These are phyloP conservation scores for Hemileccinum rubropunctum DNA, from an alignment of 768 basidiomycete genomes.

Conservation along the genomic window DNA sequence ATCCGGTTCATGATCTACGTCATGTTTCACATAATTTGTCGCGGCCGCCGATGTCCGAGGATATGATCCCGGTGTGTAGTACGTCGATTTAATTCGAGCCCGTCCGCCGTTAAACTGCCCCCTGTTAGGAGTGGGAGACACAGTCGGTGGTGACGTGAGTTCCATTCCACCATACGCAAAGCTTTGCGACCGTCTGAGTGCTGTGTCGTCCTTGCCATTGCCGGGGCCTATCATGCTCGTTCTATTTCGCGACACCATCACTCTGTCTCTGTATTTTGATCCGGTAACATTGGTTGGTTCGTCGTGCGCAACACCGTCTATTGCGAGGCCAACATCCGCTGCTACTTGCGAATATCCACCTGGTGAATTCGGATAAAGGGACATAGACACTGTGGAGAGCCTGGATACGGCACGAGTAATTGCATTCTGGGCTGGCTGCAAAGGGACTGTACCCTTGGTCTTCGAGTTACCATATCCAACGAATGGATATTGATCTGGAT, in stretches of 20 bases:
- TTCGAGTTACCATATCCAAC: slow-evolving; percentile 26
- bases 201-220: slow-evolving; percentile 18
- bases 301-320: slow-evolving; percentile 39
- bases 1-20: slow-evolving; percentile 33
- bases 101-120: slow-evolving; percentile 47
- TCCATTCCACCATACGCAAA: slow-evolving; percentile 57
- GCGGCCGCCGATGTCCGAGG: slow-evolving; percentile 52
- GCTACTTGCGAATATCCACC: slow-evolving; percentile 22
- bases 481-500: slow-evolving; percentile 22
- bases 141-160: slow-evolving; percentile 40
- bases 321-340: slow-evolving; percentile 34
- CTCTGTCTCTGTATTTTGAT: slow-evolving; percentile 36
- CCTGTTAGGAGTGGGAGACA: slow-evolving; percentile 22
- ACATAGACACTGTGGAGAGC: slow-evolving; percentile 42
- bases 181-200: slow-evolving; percentile 32
- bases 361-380: slow-evolving; percentile 48
- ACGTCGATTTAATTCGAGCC: slow-evolving; percentile 66
- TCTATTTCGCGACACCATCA: slow-evolving; percentile 16
- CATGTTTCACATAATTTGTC: slow-evolving; percentile 32
- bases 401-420: slow-evolving; percentile 40
- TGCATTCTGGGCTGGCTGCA: slow-evolving; percentile 42
- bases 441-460: slow-evolving; percentile 25
- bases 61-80: slow-evolving; percentile 54
- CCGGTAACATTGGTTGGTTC: slow-evolving; percentile 36
- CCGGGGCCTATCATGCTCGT: slow-evolving; percentile 21